Conservation (phyloP, 805 yeast genomes). For the Sugiyamaella lignohabitans region DNA sequence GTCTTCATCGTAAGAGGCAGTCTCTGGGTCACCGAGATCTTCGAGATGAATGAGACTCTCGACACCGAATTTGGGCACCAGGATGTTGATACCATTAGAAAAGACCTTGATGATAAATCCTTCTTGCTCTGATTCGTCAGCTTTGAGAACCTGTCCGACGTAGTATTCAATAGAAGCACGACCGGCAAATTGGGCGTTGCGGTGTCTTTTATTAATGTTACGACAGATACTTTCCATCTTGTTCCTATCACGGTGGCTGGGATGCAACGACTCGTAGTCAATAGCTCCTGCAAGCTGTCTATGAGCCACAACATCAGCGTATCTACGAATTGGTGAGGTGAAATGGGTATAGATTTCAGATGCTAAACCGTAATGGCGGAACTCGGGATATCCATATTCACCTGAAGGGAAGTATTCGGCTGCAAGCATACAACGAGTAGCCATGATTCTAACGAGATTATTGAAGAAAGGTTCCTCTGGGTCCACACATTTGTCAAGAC, state of each 20-base stretch:
- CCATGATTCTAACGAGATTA: constrained; percentile 89
- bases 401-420: constrained; percentile 97
- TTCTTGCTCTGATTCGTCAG: constrained; percentile 69
- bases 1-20: constrained; percentile 67
- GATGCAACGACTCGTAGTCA: constrained; percentile 78
- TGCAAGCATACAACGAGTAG: constrained; percentile 98
- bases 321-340: constrained; percentile 96
- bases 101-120: constrained; percentile 91
- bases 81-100: constrained; percentile 87
- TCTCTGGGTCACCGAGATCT: constrained; percentile 56
- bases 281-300: constrained; percentile 98
- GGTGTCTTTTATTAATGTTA: constrained; percentile 87
- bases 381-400: constrained; percentile 80
- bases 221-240: constrained; percentile 85
- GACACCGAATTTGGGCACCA: constrained; percentile 93
- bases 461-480: constrained; percentile 83
- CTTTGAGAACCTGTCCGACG: constrained; percentile 95
- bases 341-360: constrained; percentile 97
- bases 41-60: constrained; percentile 87
- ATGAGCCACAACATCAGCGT: constrained; percentile 96
- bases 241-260: constrained; percentile 76
- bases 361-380: constrained; percentile 94
- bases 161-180: constrained; percentile 96
- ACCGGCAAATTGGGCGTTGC: constrained; percentile 99
- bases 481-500: constrained; percentile 83